Base-by-base conservation (phyloP, 2,329 filamentous ascomycete genomes). In the Phaeosphaeria sp. region DNA sequence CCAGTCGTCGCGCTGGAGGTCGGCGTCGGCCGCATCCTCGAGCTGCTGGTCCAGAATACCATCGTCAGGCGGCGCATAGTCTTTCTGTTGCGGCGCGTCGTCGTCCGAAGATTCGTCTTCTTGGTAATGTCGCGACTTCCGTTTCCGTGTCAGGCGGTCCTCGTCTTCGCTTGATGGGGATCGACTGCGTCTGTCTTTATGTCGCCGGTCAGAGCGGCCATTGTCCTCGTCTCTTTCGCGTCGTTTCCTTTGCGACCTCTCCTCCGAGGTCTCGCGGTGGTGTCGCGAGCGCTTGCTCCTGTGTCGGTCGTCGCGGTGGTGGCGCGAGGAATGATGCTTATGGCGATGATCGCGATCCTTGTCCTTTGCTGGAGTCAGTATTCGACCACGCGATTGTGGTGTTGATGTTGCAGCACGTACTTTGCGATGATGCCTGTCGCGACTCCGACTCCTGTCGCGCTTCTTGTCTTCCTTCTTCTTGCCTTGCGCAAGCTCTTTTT, bases 1-100 rank as follows among this genome's bases (percentile, higher is more conserved):
- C 93, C 96, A 99, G 0, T 90, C 87, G 76, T 98, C 95, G 62
- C 96, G 87, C 65, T 88, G 84, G 30, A 89, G 69, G 1, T 78
- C 57, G 72, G 76, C 64, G 60, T 68, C 61, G 18, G 72, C 70
- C 20, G 75, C 65, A 53, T 78, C 71, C 53, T 78, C 74, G 15
- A 79, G 71, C 57, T 77, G 74, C 33, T 77, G 70, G 53, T 82
- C 80, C n/a, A 81, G 63, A 6, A 76, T 72, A n/a, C 79, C 74
- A 44, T 81, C 79, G n/a, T 74, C 70, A 15, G 79, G 74, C 7
- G 77, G 77, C 53, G 69, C 75, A 43, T 70, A 80, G 67, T 78
- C 82, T 68, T 78, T 85, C 65, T 80, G 77, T 9, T 77, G 72
- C 69, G 76, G 79, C 0, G 36, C 55, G 1, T 73, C 71, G 18